Base-by-base conservation (phyloP, 202 grass and related monocot species). In the Bolboschoenoplectus hybrid region DNA sequence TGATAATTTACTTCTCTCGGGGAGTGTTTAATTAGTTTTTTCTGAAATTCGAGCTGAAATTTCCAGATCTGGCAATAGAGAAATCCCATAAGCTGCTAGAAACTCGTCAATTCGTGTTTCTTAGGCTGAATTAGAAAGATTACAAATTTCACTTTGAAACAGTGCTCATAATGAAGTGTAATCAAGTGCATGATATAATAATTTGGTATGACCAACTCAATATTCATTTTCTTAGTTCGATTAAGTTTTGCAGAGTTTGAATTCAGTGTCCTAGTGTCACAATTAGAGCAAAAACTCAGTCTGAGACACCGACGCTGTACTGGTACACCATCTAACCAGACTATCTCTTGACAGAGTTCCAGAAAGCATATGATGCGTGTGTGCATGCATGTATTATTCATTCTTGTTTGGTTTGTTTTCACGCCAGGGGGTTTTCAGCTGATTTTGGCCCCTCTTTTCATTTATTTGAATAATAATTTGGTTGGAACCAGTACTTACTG, bases 21-120 rank as follows among this genome's bases (percentile, higher is more conserved):
- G 63, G 63, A 10, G 80, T 73, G 65, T 35, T 56, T 12, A 86
- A 79, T 34, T 77, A 35, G 9, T 9, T 41, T 45, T 63, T 47
- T 19, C 16, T 57, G 7, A 45, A 45, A 60, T 63, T 81, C 47
- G 38, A 43, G 34, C 49, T 83, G 10, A 8, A n/a, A n/a, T 84
- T 84, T 36, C 66, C 66, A 84, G 81, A 84, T 84, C 81, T 43
- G 81, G 64, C 69, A 83, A 44, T 40, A 36, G 3, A 53, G 44
- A 67, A 32, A 47, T 32, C 4, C 34, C 1, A 36, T 38, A 39
- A 43, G 44, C 45, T 39, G 34, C 49, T 70, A 67, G 63, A 53
- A 69, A 13, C 34, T 32, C 20, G 1, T 68, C 8, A 68, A 68
- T 67, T 17, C 56, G 40, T 53, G 26, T 47, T 55, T 84, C 51